Evolutionary conservation across 2,329 filamentous ascomycete genomes (phyloP).

Genomic region (Aspergillaceae sp.): DNA sequence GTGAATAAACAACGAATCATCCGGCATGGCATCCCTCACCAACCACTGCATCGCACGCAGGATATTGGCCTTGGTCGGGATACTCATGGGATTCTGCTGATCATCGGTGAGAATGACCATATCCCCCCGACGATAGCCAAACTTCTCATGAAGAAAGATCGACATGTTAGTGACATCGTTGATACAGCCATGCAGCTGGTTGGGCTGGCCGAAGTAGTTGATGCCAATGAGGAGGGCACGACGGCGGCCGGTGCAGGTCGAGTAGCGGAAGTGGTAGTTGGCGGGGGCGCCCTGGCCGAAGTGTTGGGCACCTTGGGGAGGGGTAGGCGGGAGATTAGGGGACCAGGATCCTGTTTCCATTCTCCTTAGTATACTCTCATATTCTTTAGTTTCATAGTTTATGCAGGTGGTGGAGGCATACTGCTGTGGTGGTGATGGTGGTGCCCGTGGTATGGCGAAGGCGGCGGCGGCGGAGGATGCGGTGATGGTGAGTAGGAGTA

Average conservation of each 20-base stretch:
- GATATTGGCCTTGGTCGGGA: slow-evolving; percentile 92
- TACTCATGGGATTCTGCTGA: slow-evolving; percentile 93
- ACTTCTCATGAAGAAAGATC: slow-evolving; percentile 71
- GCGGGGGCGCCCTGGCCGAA: slow-evolving; percentile 75
- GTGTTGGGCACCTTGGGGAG: slow-evolving; percentile 57
- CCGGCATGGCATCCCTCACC: slow-evolving; percentile 84
- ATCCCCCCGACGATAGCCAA: slow-evolving; percentile 86
- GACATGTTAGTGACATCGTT: slow-evolving; percentile 98
- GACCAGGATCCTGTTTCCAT: no score
- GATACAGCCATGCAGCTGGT: slow-evolving; percentile 84
- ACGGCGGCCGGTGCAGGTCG: slow-evolving; percentile 74
- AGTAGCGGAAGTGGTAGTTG: slow-evolving; percentile 84
- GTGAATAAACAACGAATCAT: slow-evolving; percentile 94
- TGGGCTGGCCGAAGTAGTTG: slow-evolving; percentile 89
- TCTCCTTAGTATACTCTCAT: slow-evolving; percentile 2
- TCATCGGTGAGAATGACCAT: slow-evolving; percentile 97
- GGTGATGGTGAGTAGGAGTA: no score
- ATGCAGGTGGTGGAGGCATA: slow-evolving; percentile 6
- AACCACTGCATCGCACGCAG: slow-evolving; percentile 95
- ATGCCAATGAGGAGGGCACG: slow-evolving; percentile 90
- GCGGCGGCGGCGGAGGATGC: no score
- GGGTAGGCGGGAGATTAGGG: slow-evolving; percentile 51
- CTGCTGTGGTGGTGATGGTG: no score
- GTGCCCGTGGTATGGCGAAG: no score
- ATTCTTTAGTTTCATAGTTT: background rate